Evolutionary conservation across 805 yeast genomes (phyloP), one percentile per base, ranked within the genome.

Genomic region (Torulaspora indica): DNA sequence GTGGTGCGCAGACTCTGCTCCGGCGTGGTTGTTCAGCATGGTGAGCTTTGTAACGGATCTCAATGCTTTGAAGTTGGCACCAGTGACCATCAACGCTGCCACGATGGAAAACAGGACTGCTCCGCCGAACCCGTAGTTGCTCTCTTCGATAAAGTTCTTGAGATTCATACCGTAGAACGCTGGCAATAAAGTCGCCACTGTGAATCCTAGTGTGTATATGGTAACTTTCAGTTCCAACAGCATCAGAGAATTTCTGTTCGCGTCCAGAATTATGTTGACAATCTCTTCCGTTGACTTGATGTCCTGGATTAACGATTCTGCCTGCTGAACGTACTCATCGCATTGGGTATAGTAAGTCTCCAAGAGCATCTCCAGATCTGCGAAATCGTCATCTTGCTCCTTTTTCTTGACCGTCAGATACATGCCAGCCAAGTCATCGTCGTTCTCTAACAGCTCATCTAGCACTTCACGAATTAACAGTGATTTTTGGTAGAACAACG

Each of bases 281-380:
- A 90, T 86, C 57, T 90, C 97, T 60, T 89, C 96, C 0, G 97
- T 90, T 12, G 93, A 85, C 58, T 80, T 81, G 54, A 90, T 87
- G 59, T 90, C 95, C 54, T 81, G 81, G 15, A 85, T 77, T 44
- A 89, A 68, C 3, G 91, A 82, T 35, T 86, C 95, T 0, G 95
- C 82, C 54, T 85, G 91, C 63, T 90, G 97, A 5, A 89, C 96
- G 53, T 85, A 81, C 67, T 90, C 97, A 59, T 90, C 96, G 60
- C 91, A 83, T 55, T 89, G 96, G 47, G 85, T 83, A 64, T 86
- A 89, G 66, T 90, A 90, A 0, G 95, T 79, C 59, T 90, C 97
- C 15, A 90, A 62, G 39, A 90, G 71, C 82, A 89, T 83, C 63
- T 90, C 97, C 15, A 87, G 74, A 54, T 90, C 96, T 7, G 82